phyloP scores from a whole-genome alignment of 2,329 filamentous ascomycete genomes.

The Neopestalotiopsis sp. region DNA sequence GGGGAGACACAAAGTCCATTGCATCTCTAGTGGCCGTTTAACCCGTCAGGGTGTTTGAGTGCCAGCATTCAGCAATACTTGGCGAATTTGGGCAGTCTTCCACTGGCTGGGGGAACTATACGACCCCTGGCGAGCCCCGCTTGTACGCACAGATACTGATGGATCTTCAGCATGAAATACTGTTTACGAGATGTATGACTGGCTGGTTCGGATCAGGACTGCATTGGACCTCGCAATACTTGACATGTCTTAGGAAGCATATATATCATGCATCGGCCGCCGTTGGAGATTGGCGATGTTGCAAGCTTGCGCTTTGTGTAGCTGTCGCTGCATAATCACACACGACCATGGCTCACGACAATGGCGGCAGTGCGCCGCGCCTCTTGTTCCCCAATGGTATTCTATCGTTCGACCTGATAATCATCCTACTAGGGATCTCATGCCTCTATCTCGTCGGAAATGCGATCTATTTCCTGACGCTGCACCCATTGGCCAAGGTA shows the following conservation, averaged over 20 bases:
- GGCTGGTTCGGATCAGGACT: not conserved
- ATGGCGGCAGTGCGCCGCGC: not conserved
- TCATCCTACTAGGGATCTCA: not conserved
- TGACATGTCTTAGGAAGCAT: not conserved
- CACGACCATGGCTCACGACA: not conserved
- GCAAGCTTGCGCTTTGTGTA: not conserved
- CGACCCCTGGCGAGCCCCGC: not conserved
- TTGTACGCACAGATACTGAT: not conserved
- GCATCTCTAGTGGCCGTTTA: not conserved
- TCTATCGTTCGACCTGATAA: not conserved
- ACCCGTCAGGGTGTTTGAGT: not conserved
- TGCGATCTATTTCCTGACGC: slow-evolving; percentile 27
- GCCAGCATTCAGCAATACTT: not conserved
- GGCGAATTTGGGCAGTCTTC: not conserved
- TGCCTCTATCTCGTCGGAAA: slow-evolving; percentile 18
- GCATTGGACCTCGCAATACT: not conserved
- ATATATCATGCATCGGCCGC: not conserved
- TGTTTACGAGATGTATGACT: not conserved
- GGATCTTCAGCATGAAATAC: not conserved
- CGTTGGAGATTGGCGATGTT: not conserved
- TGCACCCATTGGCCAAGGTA: slow-evolving; percentile 29
- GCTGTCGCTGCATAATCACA: not conserved
- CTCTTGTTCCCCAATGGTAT: not conserved
- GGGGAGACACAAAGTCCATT: not conserved
- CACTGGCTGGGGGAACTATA: not conserved